Evolutionary conservation across 768 basidiomycete genomes (phyloP).

Genomic region (Leucogyrophana mollusca): DNA sequence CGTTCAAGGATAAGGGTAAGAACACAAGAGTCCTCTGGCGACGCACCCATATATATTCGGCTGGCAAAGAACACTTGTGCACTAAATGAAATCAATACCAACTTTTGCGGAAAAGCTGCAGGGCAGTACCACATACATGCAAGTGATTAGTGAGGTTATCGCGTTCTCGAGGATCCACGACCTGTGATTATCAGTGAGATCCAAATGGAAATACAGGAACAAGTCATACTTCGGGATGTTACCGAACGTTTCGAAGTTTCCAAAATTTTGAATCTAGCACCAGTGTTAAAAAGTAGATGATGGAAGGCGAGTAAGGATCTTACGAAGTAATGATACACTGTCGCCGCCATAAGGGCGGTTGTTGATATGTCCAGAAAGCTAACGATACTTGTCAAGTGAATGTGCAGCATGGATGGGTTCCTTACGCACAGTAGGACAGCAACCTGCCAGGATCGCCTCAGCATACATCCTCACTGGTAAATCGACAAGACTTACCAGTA

Average conservation of each 20-base stretch:
- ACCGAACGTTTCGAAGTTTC: neutral
- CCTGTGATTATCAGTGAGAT: neutral
- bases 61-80: constrained; percentile 2
- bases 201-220: neutral
- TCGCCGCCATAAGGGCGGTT: neutral
- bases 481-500: neutral
- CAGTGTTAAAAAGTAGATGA: too few species aligned
- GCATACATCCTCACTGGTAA: neutral
- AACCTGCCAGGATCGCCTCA: neutral
- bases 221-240: neutral
- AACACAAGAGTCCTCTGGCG: neutral
- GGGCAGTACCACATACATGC: neutral
- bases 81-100: neutral
- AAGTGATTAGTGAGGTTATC: neutral
- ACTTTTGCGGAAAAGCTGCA: neutral
- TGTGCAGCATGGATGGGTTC: neutral
- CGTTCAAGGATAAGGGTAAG: neutral
- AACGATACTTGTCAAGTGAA: neutral
- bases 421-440: neutral
- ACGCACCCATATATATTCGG: constrained; percentile 1
- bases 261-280: neutral
- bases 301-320: neutral
- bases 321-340: neutral
- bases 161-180: neutral
- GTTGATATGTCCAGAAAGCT: neutral